Base-by-base conservation (phyloP, 495 filamentous ascomycete species). In the Hypoxylon crocopeplum region DNA sequence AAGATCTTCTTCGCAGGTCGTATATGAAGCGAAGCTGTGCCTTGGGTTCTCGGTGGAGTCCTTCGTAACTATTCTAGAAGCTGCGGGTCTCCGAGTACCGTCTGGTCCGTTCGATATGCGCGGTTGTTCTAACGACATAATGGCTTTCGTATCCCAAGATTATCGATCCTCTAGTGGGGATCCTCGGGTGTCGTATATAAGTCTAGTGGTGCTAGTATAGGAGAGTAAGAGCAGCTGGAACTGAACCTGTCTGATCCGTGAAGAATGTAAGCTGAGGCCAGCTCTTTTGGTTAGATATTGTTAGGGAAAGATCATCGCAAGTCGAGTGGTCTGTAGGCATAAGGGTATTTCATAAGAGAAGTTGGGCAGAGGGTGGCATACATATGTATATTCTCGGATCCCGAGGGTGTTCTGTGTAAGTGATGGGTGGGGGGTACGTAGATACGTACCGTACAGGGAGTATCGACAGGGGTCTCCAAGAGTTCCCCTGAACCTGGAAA, bases 401-500 rank as follows among this genome's bases (percentile, higher is more conserved):
- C 39, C 15, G 40, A 22, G 40, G 25, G 41, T 47, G 33, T 48
- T 25, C 8, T 30, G 54, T 58, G 46, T 59, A 51, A 59, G 55
- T 59, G 55, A 13, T 22, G n/a, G 21, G 39, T 11, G 22, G 42
- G 27, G 30, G 48, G 21, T 17, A 52, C 33, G 65, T 64, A 61
- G 46, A 41, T 58, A 62, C 56, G 67, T 67, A 69, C 47, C 27
- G 42, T 54, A 46, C 56, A 37, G 48, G 15, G 25, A n/a, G 8
- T 44, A 29, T 21, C 15, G 32, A 47, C 44, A 58, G 59, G 56
- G 52, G 49, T 37, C 19, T n/a, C n/a, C n/a, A n/a, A 19, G 45
- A 51, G 40, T 56, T 56, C 67, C 67, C 67, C 64, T 69, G 67
- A 67, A 58, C 67, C 63, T 67, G 56, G 67, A 59, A 66, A 54